phyloP scores from a whole-genome alignment of 2,329 filamentous ascomycete species.

The Curvularia lunata region DNA sequence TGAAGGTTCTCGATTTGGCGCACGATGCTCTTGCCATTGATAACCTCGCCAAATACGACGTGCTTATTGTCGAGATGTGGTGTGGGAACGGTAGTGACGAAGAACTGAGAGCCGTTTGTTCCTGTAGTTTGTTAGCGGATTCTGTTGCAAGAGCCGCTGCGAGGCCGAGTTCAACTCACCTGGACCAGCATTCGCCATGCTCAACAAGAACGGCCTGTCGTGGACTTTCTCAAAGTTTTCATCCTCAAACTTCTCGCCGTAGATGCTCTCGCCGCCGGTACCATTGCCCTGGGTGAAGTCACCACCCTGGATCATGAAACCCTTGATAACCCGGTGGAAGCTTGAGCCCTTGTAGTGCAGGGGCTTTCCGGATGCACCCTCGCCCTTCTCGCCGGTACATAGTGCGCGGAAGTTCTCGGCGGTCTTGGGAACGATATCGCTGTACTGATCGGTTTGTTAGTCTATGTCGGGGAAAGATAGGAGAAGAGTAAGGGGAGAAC shows the following conservation, averaged over 20 bases:
- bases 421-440: constrained; percentile 81
- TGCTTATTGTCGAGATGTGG: constrained; percentile 96
- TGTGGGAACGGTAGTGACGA: constrained; percentile 93
- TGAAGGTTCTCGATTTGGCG: constrained; percentile 86
- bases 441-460: constrained; percentile 40
- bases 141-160: neutral
- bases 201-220: constrained; percentile 88
- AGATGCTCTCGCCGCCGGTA: constrained; percentile 96
- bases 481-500: constrained; percentile 35
- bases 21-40: constrained; percentile 89
- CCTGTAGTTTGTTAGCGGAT: constrained; percentile 55
- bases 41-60: constrained; percentile 94
- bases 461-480: neutral
- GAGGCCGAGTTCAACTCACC: constrained; percentile 60
- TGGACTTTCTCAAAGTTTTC: constrained; percentile 95
- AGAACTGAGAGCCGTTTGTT: constrained; percentile 98
- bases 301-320: constrained; percentile 98
- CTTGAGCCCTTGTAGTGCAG: constrained; percentile 89
- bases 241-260: constrained; percentile 95
- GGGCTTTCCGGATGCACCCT: constrained; percentile 79
- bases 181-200: constrained; percentile 97
- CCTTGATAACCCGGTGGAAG: constrained; percentile 97
- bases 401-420: constrained; percentile 95
- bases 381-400: constrained; percentile 93
- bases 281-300: constrained; percentile 96